phyloP scores from a whole-genome alignment of 2,329 filamentous ascomycete genomes.

The Cytospora leucostoma region DNA sequence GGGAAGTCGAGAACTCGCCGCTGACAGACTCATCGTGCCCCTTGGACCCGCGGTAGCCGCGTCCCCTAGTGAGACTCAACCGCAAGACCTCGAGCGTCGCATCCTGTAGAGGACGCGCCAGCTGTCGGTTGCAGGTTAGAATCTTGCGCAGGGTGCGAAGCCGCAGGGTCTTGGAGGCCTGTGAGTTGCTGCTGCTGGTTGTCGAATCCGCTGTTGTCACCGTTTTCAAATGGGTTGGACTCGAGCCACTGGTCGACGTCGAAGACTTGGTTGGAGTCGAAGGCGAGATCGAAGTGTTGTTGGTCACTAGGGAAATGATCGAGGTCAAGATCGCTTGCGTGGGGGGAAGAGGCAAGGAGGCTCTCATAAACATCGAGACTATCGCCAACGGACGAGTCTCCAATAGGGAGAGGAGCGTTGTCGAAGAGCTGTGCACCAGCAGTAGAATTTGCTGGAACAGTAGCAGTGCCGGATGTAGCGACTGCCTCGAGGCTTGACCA shows the following conservation, averaged over 20 bases:
- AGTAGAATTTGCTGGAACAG: constrained; percentile 59
- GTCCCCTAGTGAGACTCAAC: constrained; percentile 44
- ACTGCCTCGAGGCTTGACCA: constrained; percentile 47
- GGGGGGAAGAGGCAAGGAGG: constrained; percentile 73
- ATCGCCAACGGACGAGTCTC: constrained; percentile 65
- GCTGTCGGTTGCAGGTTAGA: constrained; percentile 71
- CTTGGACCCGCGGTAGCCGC: constrained; percentile 13
- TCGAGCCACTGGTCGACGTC: constrained; percentile 55
- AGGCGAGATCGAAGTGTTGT: constrained; percentile 30
- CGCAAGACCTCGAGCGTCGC: constrained; percentile 74
- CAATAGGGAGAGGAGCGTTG: constrained; percentile 68
- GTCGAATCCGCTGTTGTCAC: constrained; percentile 53
- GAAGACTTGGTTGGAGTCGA: constrained; percentile 53
- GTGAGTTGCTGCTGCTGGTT: constrained; percentile 47
- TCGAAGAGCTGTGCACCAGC: constrained; percentile 60
- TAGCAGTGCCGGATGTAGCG: constrained; percentile 43
- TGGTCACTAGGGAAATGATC: constrained; percentile 67
- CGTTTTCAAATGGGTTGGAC: constrained; percentile 44
- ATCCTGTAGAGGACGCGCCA: constrained; percentile 74
- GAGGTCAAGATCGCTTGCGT: constrained; percentile 65
- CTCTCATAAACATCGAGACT: constrained; percentile 77
- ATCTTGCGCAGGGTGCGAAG: constrained; percentile 64
- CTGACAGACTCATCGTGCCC: constrained; percentile 16
- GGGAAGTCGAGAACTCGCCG: constrained; percentile 15
- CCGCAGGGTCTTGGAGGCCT: constrained; percentile 56